A percentile compares a stretch with the other conserved stretches of the same genome.
These are phyloP conservation scores for Asterophora lycoperdoides DNA, from an alignment of 768 basidiomycete genomes.

Conservation along the genomic window DNA sequence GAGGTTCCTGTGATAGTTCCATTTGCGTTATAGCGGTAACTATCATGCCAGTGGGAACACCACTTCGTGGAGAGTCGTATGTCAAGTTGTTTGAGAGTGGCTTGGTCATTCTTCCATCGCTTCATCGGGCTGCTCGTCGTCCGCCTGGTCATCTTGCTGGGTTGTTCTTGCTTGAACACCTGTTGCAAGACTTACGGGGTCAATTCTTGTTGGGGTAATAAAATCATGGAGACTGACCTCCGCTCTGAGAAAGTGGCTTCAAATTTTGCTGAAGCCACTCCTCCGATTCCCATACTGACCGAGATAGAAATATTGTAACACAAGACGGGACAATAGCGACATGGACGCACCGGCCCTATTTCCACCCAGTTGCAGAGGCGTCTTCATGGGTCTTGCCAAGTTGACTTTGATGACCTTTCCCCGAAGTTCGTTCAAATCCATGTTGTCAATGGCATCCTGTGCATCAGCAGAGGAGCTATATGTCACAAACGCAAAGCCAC, in stretches of 20 bases:
- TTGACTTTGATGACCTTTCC: constrained; percentile 80
- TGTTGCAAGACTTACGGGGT: constrained; percentile 18
- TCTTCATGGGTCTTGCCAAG: constrained; percentile 79
- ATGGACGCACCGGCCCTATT: constrained; percentile 69
- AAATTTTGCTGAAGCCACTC: constrained; percentile 86
- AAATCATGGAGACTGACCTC: constrained; percentile 43
- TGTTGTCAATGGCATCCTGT: constrained; percentile 97
- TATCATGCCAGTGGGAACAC: constrained; percentile 12
- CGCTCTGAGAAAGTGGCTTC: constrained; percentile 71
- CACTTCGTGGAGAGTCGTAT: constrained; percentile 6
- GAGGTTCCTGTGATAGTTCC: constrained; percentile 3
- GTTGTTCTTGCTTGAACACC: constrained; percentile 54
- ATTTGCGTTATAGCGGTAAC: constrained; percentile 1
- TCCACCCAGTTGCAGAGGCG: constrained; percentile 55
- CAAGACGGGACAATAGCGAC: background rate
- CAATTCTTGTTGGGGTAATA: background rate
- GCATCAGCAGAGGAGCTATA: constrained; percentile 79
- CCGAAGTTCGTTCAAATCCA: constrained; percentile 88
- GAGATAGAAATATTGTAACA: background rate
- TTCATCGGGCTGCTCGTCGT: constrained; percentile 35
- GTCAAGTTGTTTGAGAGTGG: background rate
- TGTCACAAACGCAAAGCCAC: constrained; percentile 93
- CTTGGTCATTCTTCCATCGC: constrained; percentile 64
- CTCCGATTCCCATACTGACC: constrained; percentile 92
- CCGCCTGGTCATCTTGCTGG: constrained; percentile 27